These are phyloP conservation scores for Aspergillus sp. DNA, from an alignment of 2,329 filamentous ascomycete species.

Conservation along the genomic window DNA sequence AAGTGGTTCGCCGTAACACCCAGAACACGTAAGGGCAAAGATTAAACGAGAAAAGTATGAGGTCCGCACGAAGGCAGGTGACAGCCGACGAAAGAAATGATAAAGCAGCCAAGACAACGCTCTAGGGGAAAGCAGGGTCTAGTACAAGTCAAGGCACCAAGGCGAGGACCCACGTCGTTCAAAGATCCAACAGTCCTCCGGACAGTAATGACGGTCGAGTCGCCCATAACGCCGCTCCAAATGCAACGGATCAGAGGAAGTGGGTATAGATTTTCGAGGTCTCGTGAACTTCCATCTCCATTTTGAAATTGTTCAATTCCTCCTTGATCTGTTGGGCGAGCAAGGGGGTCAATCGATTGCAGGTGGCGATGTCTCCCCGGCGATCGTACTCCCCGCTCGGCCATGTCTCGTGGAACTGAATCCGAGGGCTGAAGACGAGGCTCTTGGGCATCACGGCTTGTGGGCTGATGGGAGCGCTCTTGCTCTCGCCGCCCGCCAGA, in stretches of 20 bases:
- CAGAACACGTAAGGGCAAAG: slow-evolving; percentile 12
- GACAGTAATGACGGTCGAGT: slow-evolving; percentile 14
- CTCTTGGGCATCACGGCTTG: slow-evolving; percentile 50
- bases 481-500: slow-evolving; percentile 67
- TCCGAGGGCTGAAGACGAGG: slow-evolving; percentile 81
- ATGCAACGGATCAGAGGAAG: slow-evolving; percentile 75
- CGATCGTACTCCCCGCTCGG: slow-evolving; percentile 94
- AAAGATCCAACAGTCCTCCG: slow-evolving; percentile 22
- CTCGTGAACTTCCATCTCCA: slow-evolving; percentile 99
- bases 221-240: slow-evolving; percentile 25
- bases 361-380: slow-evolving; percentile 92
- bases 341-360: slow-evolving; percentile 95
- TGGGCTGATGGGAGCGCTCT: slow-evolving; percentile 78
- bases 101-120: slow-evolving; percentile 18
- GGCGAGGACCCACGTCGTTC: slow-evolving; percentile 19
- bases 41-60: slow-evolving; percentile 6
- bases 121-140: slow-evolving; percentile 23
- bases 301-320: slow-evolving; percentile 98
- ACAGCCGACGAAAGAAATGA: neutral
- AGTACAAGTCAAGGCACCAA: slow-evolving; percentile 22
- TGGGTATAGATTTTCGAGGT: slow-evolving; percentile 99
- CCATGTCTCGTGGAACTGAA: slow-evolving; percentile 96
- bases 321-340: slow-evolving; percentile 99
- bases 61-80: neutral
- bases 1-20: slow-evolving; percentile 18